Conservation (phyloP, 1,284 basidiomycete genomes). For the Hymenochaete sp. region DNA sequence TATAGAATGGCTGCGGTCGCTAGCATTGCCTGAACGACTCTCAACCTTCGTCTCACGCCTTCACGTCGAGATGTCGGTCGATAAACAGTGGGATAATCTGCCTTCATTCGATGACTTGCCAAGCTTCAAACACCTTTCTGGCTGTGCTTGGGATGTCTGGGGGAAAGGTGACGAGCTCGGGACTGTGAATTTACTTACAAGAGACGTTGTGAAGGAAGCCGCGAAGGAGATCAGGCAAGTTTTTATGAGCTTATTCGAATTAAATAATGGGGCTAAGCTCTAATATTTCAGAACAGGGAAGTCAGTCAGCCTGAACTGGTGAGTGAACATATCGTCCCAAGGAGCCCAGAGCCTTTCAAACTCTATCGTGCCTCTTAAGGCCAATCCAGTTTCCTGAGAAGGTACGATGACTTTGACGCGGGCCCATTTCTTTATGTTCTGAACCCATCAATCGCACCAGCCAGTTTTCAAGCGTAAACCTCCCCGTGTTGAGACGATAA, state of each 20-base stretch:
- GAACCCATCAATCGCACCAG: slow-evolving; percentile 26
- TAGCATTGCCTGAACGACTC: no score
- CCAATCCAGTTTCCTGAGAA: slow-evolving; percentile 60
- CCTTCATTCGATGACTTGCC: slow-evolving; percentile 59
- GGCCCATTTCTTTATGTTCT: neutral
- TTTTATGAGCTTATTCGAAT: slow-evolving; percentile 19
- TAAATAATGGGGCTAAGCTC: neutral
- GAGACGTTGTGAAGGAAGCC: slow-evolving; percentile 50
- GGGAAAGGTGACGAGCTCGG: slow-evolving; percentile 62
- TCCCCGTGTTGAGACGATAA: slow-evolving; percentile 39
- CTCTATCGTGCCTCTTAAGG: slow-evolving; percentile 29
- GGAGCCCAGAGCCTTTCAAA: neutral
- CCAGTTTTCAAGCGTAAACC: slow-evolving; percentile 47
- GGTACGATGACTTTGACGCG: slow-evolving; percentile 28
- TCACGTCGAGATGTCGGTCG: neutral
- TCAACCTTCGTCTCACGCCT: no score
- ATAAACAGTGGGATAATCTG: slow-evolving; percentile 24
- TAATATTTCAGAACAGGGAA: slow-evolving; percentile 39
- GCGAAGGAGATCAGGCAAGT: slow-evolving; percentile 57
- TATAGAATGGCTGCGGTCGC: no score
- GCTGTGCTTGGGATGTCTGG: slow-evolving; percentile 70
- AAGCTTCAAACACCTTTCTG: slow-evolving; percentile 43
- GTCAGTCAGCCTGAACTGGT: slow-evolving; percentile 57
- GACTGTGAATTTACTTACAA: slow-evolving; percentile 62
- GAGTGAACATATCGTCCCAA: slow-evolving; percentile 19